phyloP scores from a whole-genome alignment of 225 moss, liverwort and hornwort genomes.

The Marchantia polymorpha region DNA sequence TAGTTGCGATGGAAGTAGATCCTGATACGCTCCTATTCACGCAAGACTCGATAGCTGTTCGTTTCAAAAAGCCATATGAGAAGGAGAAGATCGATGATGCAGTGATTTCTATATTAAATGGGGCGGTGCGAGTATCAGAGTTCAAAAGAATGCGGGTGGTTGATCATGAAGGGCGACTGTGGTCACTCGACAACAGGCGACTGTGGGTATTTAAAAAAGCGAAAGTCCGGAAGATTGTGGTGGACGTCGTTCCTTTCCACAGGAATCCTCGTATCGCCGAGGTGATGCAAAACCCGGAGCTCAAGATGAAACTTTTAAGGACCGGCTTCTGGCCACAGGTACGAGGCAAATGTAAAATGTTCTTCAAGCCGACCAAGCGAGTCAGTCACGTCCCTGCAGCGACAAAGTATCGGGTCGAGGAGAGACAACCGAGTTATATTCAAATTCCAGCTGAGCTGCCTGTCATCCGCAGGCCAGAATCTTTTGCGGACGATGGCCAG shows the following conservation, averaged over 20 bases:
- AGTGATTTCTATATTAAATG: not conserved
- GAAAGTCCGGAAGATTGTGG: conserved; percentile 3
- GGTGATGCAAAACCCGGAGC: not conserved
- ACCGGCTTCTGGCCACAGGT: not conserved
- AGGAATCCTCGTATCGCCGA: not conserved
- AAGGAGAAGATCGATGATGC: conserved; percentile 8
- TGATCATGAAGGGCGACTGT: conserved; percentile 6
- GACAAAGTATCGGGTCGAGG: no score
- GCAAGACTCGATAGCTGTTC: not conserved
- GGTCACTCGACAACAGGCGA: conserved; percentile 34
- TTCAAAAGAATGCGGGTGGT: conserved; percentile 23
- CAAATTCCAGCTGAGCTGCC: no score
- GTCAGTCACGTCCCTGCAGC: no score
- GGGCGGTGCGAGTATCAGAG: not conserved
- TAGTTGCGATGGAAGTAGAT: not conserved
- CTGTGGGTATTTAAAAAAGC: conserved; percentile 49
- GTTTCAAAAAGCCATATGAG: not conserved
- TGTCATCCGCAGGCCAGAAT: no score
- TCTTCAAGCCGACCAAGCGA: no score
- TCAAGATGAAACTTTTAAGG: not conserved
- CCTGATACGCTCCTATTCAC: not conserved
- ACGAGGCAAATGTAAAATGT: not conserved
- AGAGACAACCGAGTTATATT: no score
- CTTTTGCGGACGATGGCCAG: no score
- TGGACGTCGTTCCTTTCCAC: not conserved